These are phyloP conservation scores for Perkinsus olseni DNA, from an alignment of 169 alveolate species.

Conservation along the genomic window DNA sequence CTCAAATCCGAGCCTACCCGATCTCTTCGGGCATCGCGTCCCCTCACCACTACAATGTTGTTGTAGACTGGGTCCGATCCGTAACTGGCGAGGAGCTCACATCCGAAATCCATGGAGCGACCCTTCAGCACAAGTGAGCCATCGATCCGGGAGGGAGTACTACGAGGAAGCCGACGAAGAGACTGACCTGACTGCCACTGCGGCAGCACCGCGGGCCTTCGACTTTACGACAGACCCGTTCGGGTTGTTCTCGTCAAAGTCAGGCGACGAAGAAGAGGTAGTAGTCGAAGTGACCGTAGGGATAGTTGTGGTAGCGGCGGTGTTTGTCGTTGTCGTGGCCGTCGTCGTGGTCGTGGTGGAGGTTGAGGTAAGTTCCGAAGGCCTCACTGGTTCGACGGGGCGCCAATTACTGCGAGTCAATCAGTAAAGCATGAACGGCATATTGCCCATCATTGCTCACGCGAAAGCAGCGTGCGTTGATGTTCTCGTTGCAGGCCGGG, in stretches of 20 bases:
- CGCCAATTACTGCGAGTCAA: background rate
- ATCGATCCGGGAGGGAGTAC: too few relatives aligned
- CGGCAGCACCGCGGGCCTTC: background rate
- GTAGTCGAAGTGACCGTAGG: background rate
- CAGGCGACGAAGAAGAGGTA: background rate
- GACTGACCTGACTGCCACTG: background rate
- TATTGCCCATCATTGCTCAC: too few relatives aligned
- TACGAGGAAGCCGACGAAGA: background rate
- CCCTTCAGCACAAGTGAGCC: too few relatives aligned
- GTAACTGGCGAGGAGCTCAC: background rate
- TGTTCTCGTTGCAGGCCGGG: background rate
- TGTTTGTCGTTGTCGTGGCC: background rate
- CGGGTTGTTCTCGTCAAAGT: background rate
- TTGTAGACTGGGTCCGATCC: background rate
- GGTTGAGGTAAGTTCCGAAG: background rate
- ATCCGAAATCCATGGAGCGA: too few relatives aligned
- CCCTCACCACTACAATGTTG: background rate
- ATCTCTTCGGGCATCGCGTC: background rate
- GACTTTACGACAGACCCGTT: background rate
- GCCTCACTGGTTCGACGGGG: background rate
- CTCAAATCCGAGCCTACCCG: background rate
- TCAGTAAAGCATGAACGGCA: too few relatives aligned
- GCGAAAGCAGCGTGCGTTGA: background rate
- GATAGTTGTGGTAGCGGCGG: background rate
- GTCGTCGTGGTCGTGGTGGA: background rate